These are phyloP conservation scores for Apiotrichum sp. DNA, from an alignment of 1,284 basidiomycete genomes.

Conservation along the genomic window DNA sequence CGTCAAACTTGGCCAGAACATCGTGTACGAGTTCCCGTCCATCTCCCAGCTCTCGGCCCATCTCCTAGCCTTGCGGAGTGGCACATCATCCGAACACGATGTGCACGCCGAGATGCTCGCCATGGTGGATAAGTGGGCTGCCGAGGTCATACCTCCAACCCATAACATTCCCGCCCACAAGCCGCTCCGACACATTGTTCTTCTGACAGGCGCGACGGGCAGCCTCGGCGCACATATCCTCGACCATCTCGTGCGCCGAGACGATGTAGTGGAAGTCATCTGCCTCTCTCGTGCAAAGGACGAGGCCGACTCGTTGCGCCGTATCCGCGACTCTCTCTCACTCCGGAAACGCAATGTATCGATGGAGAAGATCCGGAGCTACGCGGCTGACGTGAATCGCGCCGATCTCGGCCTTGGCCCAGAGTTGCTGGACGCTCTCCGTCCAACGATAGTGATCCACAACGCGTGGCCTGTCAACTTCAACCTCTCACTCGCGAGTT, in stretches of 20 bases:
- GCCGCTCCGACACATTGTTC: constrained; percentile 4
- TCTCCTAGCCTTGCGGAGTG: constrained; percentile 11
- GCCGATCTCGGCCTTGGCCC: constrained; percentile 48
- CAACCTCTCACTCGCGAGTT: constrained; percentile 48
- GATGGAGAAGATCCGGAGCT: constrained; percentile 43
- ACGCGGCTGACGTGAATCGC: constrained; percentile 43
- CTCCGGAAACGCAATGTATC: not conserved
- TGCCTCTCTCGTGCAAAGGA: constrained; percentile 1
- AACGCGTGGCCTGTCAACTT: constrained; percentile 46
- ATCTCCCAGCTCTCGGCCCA: constrained; percentile 30
- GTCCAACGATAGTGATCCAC: constrained; percentile 48
- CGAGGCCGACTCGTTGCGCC: not conserved
- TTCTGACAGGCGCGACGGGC: constrained; percentile 58
- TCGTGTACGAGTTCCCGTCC: constrained; percentile 43
- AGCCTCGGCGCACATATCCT: constrained; percentile 59
- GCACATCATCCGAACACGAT: too few species aligned
- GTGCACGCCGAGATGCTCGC: too few species aligned
- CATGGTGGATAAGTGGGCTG: too few species aligned
- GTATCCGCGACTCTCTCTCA: not conserved
- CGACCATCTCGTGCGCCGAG: constrained; percentile 45
- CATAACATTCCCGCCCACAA: not conserved
- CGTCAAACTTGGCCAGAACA: constrained; percentile 47
- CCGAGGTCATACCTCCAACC: not conserved
- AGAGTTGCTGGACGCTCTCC: constrained; percentile 44
- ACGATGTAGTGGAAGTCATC: not conserved